Conservation (phyloP, 208 protist genomes). For the Trypanosoma boissoni region DNA sequence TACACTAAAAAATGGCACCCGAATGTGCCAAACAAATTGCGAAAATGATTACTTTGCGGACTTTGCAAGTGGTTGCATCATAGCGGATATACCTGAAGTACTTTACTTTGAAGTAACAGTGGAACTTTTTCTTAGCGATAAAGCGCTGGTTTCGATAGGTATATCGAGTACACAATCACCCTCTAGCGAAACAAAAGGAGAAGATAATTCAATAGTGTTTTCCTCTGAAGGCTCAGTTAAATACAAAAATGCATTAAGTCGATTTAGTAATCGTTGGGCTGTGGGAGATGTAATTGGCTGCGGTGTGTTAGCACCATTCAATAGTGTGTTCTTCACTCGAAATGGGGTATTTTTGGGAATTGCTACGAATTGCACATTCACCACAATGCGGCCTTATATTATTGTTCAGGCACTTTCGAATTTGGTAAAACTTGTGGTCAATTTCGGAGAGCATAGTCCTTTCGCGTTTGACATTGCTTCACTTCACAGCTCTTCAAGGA, state of each 20-base stretch:
- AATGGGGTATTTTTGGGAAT: constrained; percentile 87
- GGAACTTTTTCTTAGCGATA: constrained; percentile 52
- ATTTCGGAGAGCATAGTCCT: constrained; percentile 78
- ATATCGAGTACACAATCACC: constrained; percentile 50
- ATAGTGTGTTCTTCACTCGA: constrained; percentile 85
- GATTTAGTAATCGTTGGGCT: constrained; percentile 53
- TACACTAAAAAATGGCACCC: constrained; percentile 32
- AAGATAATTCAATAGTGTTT: constrained; percentile 46
- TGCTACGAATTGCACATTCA: constrained; percentile 42
- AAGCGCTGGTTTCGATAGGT: constrained; percentile 50
- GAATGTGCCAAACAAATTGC: constrained; percentile 15
- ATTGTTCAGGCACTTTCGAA: constrained; percentile 41
- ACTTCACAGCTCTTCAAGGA: constrained; percentile 65
- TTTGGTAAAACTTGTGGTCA: constrained; percentile 82
- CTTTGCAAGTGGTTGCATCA: constrained; percentile 61
- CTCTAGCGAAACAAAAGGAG: constrained; percentile 32
- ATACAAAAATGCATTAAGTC: constrained; percentile 14
- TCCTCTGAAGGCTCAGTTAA: constrained; percentile 52
- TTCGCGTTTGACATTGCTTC: constrained; percentile 82
- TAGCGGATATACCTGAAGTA: constrained; percentile 73
- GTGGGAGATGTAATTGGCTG: constrained; percentile 86
- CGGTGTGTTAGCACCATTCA: constrained; percentile 67
- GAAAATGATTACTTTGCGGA: constrained; percentile 66
- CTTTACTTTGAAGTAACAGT: constrained; percentile 85
- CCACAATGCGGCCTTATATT: constrained; percentile 68